Percentiles rank a stretch among this genome's conserved stretches.
phyloP scores from a whole-genome alignment of 805 yeast species.

The Schizosaccharomyces lindneri region DNA sequence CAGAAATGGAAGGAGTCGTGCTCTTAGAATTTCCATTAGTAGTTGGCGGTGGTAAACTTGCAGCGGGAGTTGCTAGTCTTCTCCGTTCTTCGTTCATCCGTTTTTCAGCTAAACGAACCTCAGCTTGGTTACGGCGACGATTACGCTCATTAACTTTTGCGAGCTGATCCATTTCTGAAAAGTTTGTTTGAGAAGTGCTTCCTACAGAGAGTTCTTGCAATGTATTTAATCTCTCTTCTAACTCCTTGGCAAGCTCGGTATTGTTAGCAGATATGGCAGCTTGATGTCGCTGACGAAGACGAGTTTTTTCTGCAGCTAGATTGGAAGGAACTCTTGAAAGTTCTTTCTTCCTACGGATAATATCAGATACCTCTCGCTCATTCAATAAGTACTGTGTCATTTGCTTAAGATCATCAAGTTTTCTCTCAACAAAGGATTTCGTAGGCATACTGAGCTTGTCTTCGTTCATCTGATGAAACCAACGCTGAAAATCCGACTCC shows the following conservation, averaged over 20 bases:
- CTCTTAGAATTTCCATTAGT: background rate
- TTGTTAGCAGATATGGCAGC: background rate
- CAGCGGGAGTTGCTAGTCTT: slow-evolving; percentile 5
- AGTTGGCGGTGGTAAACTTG: background rate
- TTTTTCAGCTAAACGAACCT: slow-evolving; percentile 57
- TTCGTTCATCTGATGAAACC: background rate
- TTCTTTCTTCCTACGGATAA: background rate
- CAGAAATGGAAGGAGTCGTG: background rate
- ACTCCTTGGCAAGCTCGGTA: background rate
- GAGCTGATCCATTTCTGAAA: slow-evolving; percentile 19
- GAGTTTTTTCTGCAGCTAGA: background rate
- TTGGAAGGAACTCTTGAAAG: background rate
- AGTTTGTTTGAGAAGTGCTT: slow-evolving; percentile 1
- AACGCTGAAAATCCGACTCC: slow-evolving; percentile 2
- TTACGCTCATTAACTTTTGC: slow-evolving; percentile 64
- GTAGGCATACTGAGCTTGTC: background rate
- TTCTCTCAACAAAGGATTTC: background rate
- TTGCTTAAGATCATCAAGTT: background rate
- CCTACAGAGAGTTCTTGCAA: background rate
- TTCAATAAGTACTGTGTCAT: background rate
- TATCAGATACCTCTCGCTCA: background rate
- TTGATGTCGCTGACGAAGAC: background rate
- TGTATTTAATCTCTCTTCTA: background rate
- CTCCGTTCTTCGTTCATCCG: slow-evolving; percentile 29
- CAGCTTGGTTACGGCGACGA: slow-evolving; percentile 52